A percentile compares a stretch with the other conserved stretches of the same genome.
Evolutionary conservation across 2,329 filamentous ascomycete genomes (phyloP).

Genomic region (Botrytis cinerea): DNA sequence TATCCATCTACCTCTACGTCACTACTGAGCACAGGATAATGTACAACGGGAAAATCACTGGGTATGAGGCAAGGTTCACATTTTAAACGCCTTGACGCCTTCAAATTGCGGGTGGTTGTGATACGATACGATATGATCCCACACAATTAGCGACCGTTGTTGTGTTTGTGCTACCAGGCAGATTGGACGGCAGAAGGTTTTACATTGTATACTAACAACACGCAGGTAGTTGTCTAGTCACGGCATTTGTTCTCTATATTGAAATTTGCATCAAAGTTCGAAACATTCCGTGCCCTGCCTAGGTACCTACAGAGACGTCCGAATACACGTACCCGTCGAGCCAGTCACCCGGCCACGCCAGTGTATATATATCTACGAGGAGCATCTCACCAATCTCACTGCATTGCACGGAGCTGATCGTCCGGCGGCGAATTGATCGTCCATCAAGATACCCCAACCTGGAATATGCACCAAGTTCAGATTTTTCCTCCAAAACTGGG

Average conservation of each 20-base stretch:
- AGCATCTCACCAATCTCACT: background rate
- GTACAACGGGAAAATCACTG: background rate
- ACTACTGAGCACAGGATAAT: background rate
- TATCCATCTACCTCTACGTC: conserved; percentile 6
- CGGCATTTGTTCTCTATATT: background rate
- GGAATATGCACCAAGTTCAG: background rate
- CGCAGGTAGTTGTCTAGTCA: background rate
- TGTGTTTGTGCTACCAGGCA: background rate
- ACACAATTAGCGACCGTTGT: background rate
- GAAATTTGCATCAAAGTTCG: background rate
- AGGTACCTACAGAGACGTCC: background rate
- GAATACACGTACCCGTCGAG: background rate
- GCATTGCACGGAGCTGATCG: background rate
- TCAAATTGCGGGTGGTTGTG: background rate
- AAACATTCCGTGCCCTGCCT: background rate
- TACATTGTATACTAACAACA: background rate
- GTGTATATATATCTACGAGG: background rate
- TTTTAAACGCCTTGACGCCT: background rate
- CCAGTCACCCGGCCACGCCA: too few relatives aligned
- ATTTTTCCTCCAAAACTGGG: background rate
- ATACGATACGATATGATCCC: background rate
- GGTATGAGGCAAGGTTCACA: background rate
- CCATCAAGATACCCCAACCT: background rate
- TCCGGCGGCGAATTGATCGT: background rate
- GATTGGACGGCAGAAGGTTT: background rate